These are phyloP conservation scores for Saccharomycopsis javanensis DNA, from an alignment of 805 yeast species.

Conservation along the genomic window DNA sequence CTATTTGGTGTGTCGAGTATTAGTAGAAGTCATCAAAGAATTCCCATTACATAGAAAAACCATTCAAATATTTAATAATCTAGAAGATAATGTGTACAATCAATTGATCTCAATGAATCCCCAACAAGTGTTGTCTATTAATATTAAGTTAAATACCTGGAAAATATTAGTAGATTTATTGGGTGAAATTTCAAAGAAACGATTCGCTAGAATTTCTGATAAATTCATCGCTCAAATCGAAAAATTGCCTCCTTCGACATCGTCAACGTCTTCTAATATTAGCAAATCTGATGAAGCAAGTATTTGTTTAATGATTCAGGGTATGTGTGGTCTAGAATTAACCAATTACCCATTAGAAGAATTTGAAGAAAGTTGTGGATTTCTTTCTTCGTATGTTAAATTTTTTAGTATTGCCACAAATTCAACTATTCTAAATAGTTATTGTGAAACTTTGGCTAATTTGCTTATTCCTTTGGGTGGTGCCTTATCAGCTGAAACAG, in stretches of 20 bases:
- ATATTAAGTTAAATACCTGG: constrained; percentile 89
- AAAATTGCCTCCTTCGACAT: constrained; percentile 42
- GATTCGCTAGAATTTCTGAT: constrained; percentile 84
- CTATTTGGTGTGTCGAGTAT: constrained; percentile 79
- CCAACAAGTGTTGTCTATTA: constrained; percentile 47
- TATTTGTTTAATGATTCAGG: constrained; percentile 69
- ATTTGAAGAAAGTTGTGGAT: constrained; percentile 91
- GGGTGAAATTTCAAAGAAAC: constrained; percentile 81
- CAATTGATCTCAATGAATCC: constrained; percentile 88
- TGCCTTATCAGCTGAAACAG: constrained; percentile 82
- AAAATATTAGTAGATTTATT: constrained; percentile 77
- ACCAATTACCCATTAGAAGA: constrained; percentile 79
- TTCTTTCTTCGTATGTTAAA: constrained; percentile 74
- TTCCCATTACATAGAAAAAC: constrained; percentile 67
- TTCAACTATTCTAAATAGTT: constrained; percentile 59
- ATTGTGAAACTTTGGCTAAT: constrained; percentile 73
- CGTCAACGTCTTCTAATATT: constrained; percentile 25
- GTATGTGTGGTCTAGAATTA: constrained; percentile 78
- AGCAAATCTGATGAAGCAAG: constrained; percentile 41
- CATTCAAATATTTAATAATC: constrained; percentile 67
- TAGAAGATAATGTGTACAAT: constrained; percentile 89
- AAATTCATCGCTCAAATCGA: constrained; percentile 89
- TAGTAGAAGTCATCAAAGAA: constrained; percentile 86
- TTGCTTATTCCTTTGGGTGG: constrained; percentile 78
- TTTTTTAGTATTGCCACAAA: constrained; percentile 63